These are phyloP conservation scores for Vitis hybrid DNA, from an alignment of 177 flowering plant species.

Conservation along the genomic window DNA sequence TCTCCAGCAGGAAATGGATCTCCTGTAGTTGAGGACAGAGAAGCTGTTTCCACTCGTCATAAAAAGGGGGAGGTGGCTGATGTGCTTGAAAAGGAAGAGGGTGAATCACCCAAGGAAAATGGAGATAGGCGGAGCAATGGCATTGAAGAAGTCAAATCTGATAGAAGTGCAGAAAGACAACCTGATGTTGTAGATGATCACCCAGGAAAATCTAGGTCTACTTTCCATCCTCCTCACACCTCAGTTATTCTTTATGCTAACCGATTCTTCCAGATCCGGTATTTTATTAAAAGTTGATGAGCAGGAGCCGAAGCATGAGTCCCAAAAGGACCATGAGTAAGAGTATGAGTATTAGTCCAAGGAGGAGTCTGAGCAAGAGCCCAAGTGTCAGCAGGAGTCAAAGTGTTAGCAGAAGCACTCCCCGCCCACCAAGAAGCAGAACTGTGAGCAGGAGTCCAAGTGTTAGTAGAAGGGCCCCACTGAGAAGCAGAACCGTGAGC, in stretches of 20 bases:
- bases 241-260: conserved; percentile 41
- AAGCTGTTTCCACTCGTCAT: conserved; percentile 20
- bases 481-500: conserved; percentile 23
- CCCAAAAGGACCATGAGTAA: conserved; percentile 71
- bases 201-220: conserved; percentile 74
- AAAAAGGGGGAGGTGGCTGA: conserved; percentile 32
- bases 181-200: conserved; percentile 75
- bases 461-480: not conserved
- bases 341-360: conserved; percentile 89
- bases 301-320: conserved; percentile 85
- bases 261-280: conserved; percentile 42
- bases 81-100: conserved; percentile 34
- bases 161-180: conserved; percentile 49
- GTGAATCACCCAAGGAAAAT: conserved; percentile 55
- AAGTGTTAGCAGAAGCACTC: conserved; percentile 39
- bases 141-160: conserved; percentile 35
- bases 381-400: conserved; percentile 60
- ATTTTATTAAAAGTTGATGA: conserved; percentile 49
- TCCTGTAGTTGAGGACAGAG: conserved; percentile 34
- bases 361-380: conserved; percentile 67
- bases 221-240: conserved; percentile 38
- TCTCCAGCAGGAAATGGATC: conserved; percentile 34
- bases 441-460: not conserved
- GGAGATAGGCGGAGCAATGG: conserved; percentile 64
- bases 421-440: conserved; percentile 20